phyloP scores from a whole-genome alignment of 352 stramenopile species.

The Phytophthora litchii region DNA sequence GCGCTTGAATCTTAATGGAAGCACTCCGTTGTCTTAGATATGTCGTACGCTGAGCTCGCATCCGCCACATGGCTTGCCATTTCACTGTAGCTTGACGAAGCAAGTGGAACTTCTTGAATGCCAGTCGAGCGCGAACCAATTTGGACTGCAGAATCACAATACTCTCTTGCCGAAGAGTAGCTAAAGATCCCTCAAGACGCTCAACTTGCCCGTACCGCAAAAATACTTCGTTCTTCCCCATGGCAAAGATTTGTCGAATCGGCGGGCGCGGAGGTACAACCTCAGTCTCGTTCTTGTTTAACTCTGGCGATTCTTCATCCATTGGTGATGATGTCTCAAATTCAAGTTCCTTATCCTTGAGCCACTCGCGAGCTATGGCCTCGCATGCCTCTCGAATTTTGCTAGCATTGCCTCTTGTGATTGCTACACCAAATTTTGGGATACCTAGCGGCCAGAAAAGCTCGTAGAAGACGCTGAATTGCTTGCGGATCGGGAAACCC shows the following conservation, averaged over 20 bases:
- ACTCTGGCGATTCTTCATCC: slow-evolving; percentile 26
- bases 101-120: slow-evolving; percentile 45
- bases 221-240: slow-evolving; percentile 78
- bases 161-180: slow-evolving; percentile 46
- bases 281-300: slow-evolving; percentile 27
- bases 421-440: slow-evolving; percentile 29
- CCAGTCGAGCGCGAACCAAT: slow-evolving; percentile 45
- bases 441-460: slow-evolving; percentile 63
- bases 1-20: slow-evolving; percentile 41
- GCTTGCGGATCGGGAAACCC: slow-evolving; percentile 89
- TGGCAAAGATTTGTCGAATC: slow-evolving; percentile 54
- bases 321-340: slow-evolving; percentile 1
- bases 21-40: slow-evolving; percentile 45
- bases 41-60: slow-evolving; percentile 34
- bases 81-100: slow-evolving; percentile 41
- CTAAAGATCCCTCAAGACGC: slow-evolving; percentile 60
- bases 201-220: slow-evolving; percentile 82
- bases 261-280: slow-evolving; percentile 1
- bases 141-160: slow-evolving; percentile 61
- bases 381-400: slow-evolving; percentile 46
- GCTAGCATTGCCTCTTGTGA: slow-evolving; percentile 28
- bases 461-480: slow-evolving; percentile 77
- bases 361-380: slow-evolving; percentile 57
- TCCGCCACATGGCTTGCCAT: slow-evolving; percentile 65
- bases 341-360: slow-evolving; percentile 41